Conservation (phyloP, 192 early-diverging fungal genomes). For the Phlyctochytrium arcticum region DNA sequence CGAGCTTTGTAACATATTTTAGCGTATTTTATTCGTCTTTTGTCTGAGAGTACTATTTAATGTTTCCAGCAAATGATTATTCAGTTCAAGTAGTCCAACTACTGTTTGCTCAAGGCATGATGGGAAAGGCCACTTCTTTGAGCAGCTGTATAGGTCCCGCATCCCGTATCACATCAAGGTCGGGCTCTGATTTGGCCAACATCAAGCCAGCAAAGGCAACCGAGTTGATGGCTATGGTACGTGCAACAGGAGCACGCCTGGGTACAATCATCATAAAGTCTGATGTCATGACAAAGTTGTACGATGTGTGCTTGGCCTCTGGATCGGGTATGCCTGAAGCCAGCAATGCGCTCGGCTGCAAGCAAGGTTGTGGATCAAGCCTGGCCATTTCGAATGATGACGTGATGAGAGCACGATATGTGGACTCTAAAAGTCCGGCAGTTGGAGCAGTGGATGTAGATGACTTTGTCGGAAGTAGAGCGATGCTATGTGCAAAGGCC, state of each 20-base stretch:
- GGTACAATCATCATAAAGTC: constrained; percentile 55
- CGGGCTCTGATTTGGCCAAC: constrained; percentile 47
- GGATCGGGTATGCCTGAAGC: not conserved
- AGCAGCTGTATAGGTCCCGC: constrained; percentile 41
- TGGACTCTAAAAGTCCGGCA: not conserved
- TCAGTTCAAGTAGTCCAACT: too few species aligned
- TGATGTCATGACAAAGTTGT: constrained; percentile 56
- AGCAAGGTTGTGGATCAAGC: constrained; percentile 13
- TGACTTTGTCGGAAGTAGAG: constrained; percentile 1
- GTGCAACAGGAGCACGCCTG: constrained; percentile 23
- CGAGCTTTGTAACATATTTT: too few species aligned
- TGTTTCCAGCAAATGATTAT: too few species aligned
- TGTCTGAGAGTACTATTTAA: too few species aligned
- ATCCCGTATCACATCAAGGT: constrained; percentile 36
- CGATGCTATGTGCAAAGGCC: constrained; percentile 11
- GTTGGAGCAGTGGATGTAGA: not conserved
- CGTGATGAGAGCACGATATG: constrained; percentile 8
- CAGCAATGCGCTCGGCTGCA: not conserved
- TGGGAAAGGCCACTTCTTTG: constrained; percentile 34
- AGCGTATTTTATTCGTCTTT: too few species aligned
- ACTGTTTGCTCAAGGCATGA: too few species aligned
- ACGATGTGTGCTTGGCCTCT: constrained; percentile 30
- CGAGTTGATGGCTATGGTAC: constrained; percentile 55
- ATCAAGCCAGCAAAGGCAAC: constrained; percentile 64
- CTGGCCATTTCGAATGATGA: constrained; percentile 20